These are phyloP conservation scores for Coemansia sp. DNA, from an alignment of 192 early-diverging fungal species.

Conservation along the genomic window DNA sequence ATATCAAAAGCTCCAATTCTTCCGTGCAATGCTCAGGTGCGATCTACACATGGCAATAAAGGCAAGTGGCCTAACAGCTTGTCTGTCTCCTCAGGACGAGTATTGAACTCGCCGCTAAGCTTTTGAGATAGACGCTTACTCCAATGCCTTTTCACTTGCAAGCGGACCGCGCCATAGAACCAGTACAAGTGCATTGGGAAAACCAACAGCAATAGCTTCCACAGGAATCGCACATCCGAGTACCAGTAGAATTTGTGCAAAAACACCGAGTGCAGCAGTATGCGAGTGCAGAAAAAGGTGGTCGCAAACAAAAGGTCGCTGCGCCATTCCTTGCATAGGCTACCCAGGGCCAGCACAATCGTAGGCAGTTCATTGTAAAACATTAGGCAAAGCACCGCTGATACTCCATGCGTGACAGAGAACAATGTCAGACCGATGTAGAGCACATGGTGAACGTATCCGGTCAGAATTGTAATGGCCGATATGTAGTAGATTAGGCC, in stretches of 20 bases:
- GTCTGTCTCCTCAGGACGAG: not conserved
- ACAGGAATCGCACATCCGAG: slow-evolving; percentile 21
- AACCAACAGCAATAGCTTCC: slow-evolving; percentile 38
- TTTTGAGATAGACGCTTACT: not conserved
- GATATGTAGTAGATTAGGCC: slow-evolving; percentile 57
- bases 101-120: not conserved
- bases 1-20: not conserved
- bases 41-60: not conserved
- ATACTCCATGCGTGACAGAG: slow-evolving; percentile 24
- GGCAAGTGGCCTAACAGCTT: not conserved
- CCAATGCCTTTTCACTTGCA: not conserved
- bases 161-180: slow-evolving; percentile 42
- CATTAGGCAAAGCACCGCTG: slow-evolving; percentile 49
- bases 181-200: slow-evolving; percentile 58
- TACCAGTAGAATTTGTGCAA: slow-evolving; percentile 36
- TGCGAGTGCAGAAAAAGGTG: slow-evolving; percentile 57
- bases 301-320: slow-evolving; percentile 56
- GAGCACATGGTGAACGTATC: slow-evolving; percentile 64
- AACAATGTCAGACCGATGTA: slow-evolving; percentile 44
- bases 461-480: slow-evolving; percentile 55
- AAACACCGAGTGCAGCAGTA: slow-evolving; percentile 54
- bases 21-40: not conserved
- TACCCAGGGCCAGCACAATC: slow-evolving; percentile 57
- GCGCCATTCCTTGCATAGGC: slow-evolving; percentile 48
- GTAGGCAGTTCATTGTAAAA: slow-evolving; percentile 63